These are phyloP conservation scores for Firmiana major DNA, from an alignment of 345 rosid genomes.

Conservation along the genomic window DNA sequence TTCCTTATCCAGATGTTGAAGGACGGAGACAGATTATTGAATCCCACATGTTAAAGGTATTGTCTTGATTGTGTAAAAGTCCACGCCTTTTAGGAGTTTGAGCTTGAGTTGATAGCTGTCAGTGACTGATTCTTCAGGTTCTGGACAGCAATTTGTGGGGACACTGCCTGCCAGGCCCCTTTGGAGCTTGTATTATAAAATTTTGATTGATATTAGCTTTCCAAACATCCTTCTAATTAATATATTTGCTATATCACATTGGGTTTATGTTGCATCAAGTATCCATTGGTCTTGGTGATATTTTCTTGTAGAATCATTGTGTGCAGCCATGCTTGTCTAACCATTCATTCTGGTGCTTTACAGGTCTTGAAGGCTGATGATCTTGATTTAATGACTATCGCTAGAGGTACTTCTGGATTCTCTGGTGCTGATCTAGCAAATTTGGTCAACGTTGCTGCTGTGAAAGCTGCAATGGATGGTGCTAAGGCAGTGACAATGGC, in stretches of 20 bases:
- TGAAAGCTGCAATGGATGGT: conserved; percentile 97
- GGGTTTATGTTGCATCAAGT: not conserved
- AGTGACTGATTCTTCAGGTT: not conserved
- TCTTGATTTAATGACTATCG: conserved; percentile 90
- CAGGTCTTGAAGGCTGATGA: conserved; percentile 89
- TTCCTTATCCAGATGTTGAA: conserved; percentile 96
- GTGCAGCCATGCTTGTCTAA: not conserved
- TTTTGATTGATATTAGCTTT: not conserved
- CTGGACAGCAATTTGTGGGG: not conserved
- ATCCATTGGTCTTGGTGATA: not conserved
- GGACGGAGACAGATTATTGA: conserved; percentile 96
- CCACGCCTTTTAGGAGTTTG: not conserved
- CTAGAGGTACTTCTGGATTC: conserved; percentile 96
- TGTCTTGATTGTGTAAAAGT: conserved; percentile 22
- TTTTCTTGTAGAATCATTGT: conserved; percentile 3
- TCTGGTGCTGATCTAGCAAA: conserved; percentile 98
- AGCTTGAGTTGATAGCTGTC: conserved; percentile 4
- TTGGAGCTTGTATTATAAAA: conserved; percentile 45
- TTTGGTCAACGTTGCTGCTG: conserved; percentile 81
- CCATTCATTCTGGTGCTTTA: conserved; percentile 11
- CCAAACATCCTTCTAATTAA: not conserved
- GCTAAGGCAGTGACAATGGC: conserved; percentile 84
- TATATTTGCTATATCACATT: not conserved
- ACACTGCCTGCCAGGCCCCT: not conserved
- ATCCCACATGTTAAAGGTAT: conserved; percentile 96